Base-by-base conservation (phyloP, 352 stramenopile species). In the Phytophthora meadii region DNA sequence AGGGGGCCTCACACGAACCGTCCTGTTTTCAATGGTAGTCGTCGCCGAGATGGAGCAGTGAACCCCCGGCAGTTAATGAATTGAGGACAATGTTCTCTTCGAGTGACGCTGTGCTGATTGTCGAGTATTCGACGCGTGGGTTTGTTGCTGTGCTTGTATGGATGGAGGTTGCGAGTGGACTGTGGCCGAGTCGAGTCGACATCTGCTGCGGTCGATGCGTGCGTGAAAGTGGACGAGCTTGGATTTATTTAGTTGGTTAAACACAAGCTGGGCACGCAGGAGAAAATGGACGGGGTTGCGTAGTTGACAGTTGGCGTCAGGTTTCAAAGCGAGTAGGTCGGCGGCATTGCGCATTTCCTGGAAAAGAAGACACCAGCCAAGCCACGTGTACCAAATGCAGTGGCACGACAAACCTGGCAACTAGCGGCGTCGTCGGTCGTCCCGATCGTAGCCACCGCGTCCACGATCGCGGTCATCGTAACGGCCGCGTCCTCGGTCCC, bases 191-290 rank as follows among this genome's bases (percentile, higher is more conserved):
- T 5, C 27, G 34, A 24, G 56, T 11, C 60, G 65, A 59, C 8
- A 47, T 55, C 54, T 63, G 62, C 51, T 45, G 55, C 37, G 60
- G 67, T 77, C 59, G 75, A 69, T 65, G 65, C 32, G 25, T 52
- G 61, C 58, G 61, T 62, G 68, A 73, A 79, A 76, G 65, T 67
- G 68, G 71, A 80, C 74, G 74, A 73, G 74, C 72, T 82, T 58
- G 66, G 61, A 71, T 87, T 81, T 87, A 87, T 87, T 85, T 84
- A 81, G 71, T 80, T 81, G 70, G 27, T 63, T 81, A 81, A 74
- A 83, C 64, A 80, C 73, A 87, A 84, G 70, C 70, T 87, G 41
- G 56, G 68, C 57, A 72, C 57, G 58, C 66, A 74, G 70, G 64
- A 36, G 30, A 49, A 68, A 65, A 61, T 49, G 53, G 57, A 48